Evolutionary conservation across 108 stramenopile species (phyloP), one percentile per base, ranked within the genome.

Genomic region (Nitzschia palea): DNA sequence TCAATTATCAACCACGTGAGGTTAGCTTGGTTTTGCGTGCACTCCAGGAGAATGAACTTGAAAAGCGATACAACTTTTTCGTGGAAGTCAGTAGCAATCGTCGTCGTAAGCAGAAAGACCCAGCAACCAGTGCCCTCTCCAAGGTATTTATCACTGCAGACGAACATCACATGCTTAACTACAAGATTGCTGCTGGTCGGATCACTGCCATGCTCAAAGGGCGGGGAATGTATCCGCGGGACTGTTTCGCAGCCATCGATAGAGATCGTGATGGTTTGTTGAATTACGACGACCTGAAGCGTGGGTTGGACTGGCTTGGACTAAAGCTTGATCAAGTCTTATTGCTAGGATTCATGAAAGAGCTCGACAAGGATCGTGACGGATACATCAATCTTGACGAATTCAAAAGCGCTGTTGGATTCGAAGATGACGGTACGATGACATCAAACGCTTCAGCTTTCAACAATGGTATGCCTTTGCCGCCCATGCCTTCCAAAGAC

Each of bases 221-320:
- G 14, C 80, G 96, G 58, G 95, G 97, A 8, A 88, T 99, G 93
- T 96, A 94, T 63, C 88, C 91, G 4, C 73, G 91, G 28, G 98
- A 99, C 81, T 95, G 94, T 22, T 99, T 99, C 80, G 90, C 87
- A 26, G 96, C 94, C 4, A 97, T 97, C 57, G 96, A 99, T 77
- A 71, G 85, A 26, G 90, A 96, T 47, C 88, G 95, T 43, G 96
- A 95, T 70, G 98, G 97, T 42, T 74, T 96, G 37, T 71, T 99
- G 69, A 90, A 80, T 34, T 90, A 86, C 53, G 89, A 93, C n/a
- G 98, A 99, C 68, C 80, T 99, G 17, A 92, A 94, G 58, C 87
- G 93, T 45, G 98, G 96, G 27, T 70, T 98, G 58, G 95, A 96
- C 26, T 99, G 96, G 95, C 85, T 99, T 18, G 95, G 92, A 25